phyloP scores from a whole-genome alignment of 176 grass and related monocot genomes.

The Triticum urartu region DNA sequence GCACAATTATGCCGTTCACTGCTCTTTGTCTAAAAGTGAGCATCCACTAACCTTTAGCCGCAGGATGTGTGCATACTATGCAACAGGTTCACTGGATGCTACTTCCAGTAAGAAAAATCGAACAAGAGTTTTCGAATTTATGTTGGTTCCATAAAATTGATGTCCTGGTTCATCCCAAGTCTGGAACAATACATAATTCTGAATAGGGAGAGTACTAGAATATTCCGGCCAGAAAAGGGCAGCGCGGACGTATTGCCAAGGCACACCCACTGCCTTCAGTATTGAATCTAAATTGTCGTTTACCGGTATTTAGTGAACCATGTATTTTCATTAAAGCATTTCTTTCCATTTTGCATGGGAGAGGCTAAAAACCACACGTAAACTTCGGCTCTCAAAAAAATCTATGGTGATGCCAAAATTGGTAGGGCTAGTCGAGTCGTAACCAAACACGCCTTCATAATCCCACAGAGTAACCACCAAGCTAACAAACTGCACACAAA shows the following conservation, averaged over 20 bases:
- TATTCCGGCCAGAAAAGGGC: not conserved
- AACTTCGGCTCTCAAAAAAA: not conserved
- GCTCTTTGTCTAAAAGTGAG: not conserved
- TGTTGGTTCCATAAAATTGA: not conserved
- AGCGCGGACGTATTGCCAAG: not conserved
- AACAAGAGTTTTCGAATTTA: not conserved
- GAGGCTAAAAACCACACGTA: not conserved
- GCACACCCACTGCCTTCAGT: not conserved
- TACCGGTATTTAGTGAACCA: not conserved
- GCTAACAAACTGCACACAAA: not conserved
- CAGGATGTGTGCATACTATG: not conserved
- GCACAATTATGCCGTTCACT: not conserved
- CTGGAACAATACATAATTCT: constrained; percentile 1
- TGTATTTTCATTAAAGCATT: not conserved
- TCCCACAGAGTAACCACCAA: not conserved
- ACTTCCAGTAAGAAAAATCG: not conserved
- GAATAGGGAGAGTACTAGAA: not conserved
- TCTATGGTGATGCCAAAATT: not conserved
- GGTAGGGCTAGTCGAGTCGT: not conserved
- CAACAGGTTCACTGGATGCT: not conserved
- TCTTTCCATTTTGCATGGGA: not conserved
- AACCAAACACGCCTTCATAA: not conserved
- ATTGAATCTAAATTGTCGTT: not conserved
- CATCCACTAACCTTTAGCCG: not conserved
- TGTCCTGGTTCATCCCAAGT: not conserved